phyloP scores from a whole-genome alignment of 352 stramenopile genomes.

The Bremia lactucae region DNA sequence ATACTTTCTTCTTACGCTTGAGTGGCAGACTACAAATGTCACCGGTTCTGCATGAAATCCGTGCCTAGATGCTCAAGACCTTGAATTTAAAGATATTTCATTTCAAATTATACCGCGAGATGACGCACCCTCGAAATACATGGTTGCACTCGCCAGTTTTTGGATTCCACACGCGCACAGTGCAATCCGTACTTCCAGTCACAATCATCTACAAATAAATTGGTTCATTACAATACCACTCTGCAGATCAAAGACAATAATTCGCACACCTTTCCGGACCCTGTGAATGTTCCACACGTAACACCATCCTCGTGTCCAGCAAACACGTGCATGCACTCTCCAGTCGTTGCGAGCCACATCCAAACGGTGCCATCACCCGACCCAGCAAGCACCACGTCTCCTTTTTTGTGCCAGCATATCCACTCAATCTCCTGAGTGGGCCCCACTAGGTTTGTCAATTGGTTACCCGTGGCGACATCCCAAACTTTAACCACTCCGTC shows the following conservation, averaged over 20 bases:
- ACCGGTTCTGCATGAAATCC: constrained; percentile 83
- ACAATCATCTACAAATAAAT: constrained; percentile 71
- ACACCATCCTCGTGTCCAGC: constrained; percentile 93
- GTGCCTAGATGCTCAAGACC: constrained; percentile 32
- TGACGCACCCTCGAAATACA: constrained; percentile 76
- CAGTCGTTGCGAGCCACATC: constrained; percentile 91
- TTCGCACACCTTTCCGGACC: constrained; percentile 84
- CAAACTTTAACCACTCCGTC: constrained; percentile 85
- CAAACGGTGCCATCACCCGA: constrained; percentile 85
- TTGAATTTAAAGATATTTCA: not conserved
- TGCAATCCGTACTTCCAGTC: constrained; percentile 89
- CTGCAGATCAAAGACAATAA: not conserved
- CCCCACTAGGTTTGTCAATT: constrained; percentile 78
- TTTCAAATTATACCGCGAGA: no score
- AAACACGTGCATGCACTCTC: constrained; percentile 96
- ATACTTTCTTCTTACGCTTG: constrained; percentile 33
- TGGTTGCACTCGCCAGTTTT: constrained; percentile 90
- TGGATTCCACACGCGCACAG: constrained; percentile 92
- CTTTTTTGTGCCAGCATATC: constrained; percentile 86
- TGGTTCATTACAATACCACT: not conserved
- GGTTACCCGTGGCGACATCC: constrained; percentile 69
- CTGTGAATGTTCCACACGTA: constrained; percentile 89
- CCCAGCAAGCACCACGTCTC: constrained; percentile 82
- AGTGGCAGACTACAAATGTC: constrained; percentile 86
- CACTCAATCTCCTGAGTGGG: constrained; percentile 87